A percentile compares a stretch with the other conserved stretches of the same genome.
These are phyloP conservation scores for Tetrahymena thermophila DNA, from an alignment of 73 alveolate species.

Conservation along the genomic window DNA sequence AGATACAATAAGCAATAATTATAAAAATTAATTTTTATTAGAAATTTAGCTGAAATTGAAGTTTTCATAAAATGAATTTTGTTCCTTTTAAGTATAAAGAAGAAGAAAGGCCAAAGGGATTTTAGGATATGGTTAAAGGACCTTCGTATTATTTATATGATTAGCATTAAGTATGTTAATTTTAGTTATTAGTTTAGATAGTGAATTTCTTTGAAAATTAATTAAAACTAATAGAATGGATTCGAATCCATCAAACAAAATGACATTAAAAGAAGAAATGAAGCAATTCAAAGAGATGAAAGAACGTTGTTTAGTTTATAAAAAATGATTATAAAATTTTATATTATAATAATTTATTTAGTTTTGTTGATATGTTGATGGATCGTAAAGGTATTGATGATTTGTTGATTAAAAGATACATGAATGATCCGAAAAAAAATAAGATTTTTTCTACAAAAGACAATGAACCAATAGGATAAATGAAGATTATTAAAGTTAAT, in stretches of 20 bases:
- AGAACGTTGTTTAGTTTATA: background rate
- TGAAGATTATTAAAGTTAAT: background rate
- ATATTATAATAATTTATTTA: background rate
- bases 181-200: background rate
- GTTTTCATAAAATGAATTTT: background rate
- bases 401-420: background rate
- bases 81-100: background rate
- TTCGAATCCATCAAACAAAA: background rate
- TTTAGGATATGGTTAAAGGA: background rate
- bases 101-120: background rate
- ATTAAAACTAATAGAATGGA: background rate
- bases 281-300: background rate
- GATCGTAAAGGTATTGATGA: background rate
- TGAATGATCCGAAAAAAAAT: background rate
- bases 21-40: too few species aligned
- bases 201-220: background rate
- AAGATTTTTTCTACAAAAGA: background rate
- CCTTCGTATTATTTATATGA: background rate
- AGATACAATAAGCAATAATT: background rate
- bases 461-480: background rate
- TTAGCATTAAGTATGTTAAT: background rate
- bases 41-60: too few species aligned
- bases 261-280: background rate
- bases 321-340: background rate
- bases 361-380: background rate